These are phyloP conservation scores for Trichoderma koningii DNA, from an alignment of 2,329 filamentous ascomycete species.

Conservation along the genomic window DNA sequence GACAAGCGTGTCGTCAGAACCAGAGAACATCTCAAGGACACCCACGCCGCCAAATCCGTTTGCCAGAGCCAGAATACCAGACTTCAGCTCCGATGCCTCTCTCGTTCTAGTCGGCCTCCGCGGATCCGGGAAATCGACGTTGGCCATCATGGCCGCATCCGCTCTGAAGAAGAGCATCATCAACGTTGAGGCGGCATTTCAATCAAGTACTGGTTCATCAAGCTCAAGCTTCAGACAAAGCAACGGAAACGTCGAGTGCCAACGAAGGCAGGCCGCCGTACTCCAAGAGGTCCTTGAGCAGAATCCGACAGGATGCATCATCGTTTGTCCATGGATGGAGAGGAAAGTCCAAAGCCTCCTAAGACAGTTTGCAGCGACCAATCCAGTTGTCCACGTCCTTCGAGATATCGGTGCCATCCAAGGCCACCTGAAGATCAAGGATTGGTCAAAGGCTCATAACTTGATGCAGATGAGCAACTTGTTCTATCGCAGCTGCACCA, in stretches of 20 bases:
- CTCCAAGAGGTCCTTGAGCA: slow-evolving; percentile 6
- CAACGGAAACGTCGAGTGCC: slow-evolving; percentile 6
- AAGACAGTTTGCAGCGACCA: slow-evolving; percentile 14
- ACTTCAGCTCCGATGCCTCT: slow-evolving; percentile 16
- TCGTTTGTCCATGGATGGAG: slow-evolving; percentile 24
- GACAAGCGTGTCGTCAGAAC: not conserved
- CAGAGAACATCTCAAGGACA: slow-evolving; percentile 12
- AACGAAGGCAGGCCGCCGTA: not conserved
- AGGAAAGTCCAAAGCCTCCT: slow-evolving; percentile 15
- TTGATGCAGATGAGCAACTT: slow-evolving; percentile 23
- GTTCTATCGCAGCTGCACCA: slow-evolving; percentile 20
- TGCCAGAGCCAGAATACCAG: slow-evolving; percentile 5
- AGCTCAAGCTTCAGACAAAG: slow-evolving; percentile 14
- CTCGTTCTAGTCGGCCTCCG: slow-evolving; percentile 11
- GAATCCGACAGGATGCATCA: slow-evolving; percentile 16
- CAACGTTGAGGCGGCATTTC: slow-evolving; percentile 15
- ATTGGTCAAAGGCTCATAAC: not conserved
- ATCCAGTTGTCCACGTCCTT: slow-evolving; percentile 13
- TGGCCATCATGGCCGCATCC: slow-evolving; percentile 20
- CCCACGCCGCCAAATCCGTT: slow-evolving; percentile 10
- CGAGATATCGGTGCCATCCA: slow-evolving; percentile 13
- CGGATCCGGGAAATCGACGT: slow-evolving; percentile 20
- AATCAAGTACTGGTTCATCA: slow-evolving; percentile 5
- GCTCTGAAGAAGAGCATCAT: slow-evolving; percentile 20
- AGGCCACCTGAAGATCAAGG: not conserved